Base-by-base conservation (phyloP, 768 basidiomycete genomes). In the Leucocoprinus leucothites region DNA sequence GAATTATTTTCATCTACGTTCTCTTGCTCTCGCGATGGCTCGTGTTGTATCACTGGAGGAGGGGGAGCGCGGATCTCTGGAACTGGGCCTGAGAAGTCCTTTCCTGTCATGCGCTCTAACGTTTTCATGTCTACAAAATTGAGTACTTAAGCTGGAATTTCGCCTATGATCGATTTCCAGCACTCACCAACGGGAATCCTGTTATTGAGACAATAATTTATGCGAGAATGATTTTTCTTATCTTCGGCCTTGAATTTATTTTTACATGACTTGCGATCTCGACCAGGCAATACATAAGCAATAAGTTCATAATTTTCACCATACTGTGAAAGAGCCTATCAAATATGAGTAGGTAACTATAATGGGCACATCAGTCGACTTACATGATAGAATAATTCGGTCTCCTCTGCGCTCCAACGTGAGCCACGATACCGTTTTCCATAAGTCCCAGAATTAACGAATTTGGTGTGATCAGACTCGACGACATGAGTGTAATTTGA, bases 241-340 rank as follows among this genome's bases (percentile, higher is more conserved):
- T 94, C 93, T 67, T 96, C 94, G 0, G 85, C 79, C 63, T 91
- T 94, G 75, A 94, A 96, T 65, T 96, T 96, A 68, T 91, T 89
- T 70, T 92, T 94, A 69, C 94, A 93, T 24, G 93, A 86, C 64
- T 89, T 91, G 18, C 94, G 80, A 64, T 92, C 89, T 14, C 94
- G 86, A 16, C 87, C 86, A 36, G 91, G 91, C 18, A 96, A 77
- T 11, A 94, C 78, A 61, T 85, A 86, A 2, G 94, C 89, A 58
- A 96, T 94, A 40, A 95, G 79, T 66, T 95, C 93, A 64, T 95
- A 96, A 62, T 95, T 94, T 67, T 94, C 90, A 28, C 92, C 92
- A 61, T 92, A 94, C 65, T 94, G 92, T 3, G 85, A 79, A 26
- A 95, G 73, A n/a, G 90, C 91, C 94, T 95, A 63, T n/a, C 50